Conservation (phyloP, 2,329 filamentous ascomycete species). For the Botrytis pseudocinerea region DNA sequence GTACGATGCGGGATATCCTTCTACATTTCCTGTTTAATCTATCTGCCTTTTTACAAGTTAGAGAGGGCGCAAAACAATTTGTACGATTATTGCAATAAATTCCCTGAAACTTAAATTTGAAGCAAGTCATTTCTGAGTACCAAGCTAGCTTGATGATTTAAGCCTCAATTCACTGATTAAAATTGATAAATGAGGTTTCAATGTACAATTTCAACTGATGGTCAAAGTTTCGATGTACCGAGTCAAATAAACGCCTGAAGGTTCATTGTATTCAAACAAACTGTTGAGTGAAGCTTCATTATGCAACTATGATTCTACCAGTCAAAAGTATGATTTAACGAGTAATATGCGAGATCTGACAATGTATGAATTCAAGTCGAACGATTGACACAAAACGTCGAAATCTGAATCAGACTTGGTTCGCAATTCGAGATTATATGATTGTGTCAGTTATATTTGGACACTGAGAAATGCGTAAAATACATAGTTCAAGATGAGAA, state of each 20-base stretch:
- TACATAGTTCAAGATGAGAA: too few relatives aligned
- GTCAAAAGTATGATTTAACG: neutral
- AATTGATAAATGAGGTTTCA: neutral
- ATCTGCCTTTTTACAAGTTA: neutral
- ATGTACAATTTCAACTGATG: neutral
- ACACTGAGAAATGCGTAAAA: neutral
- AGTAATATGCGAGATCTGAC: neutral
- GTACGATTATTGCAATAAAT: neutral
- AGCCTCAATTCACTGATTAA: too few relatives aligned
- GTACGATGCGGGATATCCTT: constrained; percentile 24
- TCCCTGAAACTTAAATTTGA: too few relatives aligned
- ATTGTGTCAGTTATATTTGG: rapidly evolving
- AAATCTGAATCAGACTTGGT: neutral
- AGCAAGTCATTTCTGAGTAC: rapidly evolving
- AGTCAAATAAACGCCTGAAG: neutral
- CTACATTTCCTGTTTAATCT: neutral
- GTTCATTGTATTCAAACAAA: neutral
- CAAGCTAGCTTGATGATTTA: too few relatives aligned
- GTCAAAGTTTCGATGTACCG: neutral
- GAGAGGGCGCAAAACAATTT: too few relatives aligned
- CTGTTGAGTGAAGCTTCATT: neutral
- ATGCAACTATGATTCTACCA: neutral
- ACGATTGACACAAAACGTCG: neutral
- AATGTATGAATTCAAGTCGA: neutral
- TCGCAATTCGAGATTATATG: neutral